Percentiles rank a stretch among this genome's conserved stretches.
phyloP scores from a whole-genome alignment of 2,329 filamentous ascomycete genomes.

The Colletotrichum abscissum region DNA sequence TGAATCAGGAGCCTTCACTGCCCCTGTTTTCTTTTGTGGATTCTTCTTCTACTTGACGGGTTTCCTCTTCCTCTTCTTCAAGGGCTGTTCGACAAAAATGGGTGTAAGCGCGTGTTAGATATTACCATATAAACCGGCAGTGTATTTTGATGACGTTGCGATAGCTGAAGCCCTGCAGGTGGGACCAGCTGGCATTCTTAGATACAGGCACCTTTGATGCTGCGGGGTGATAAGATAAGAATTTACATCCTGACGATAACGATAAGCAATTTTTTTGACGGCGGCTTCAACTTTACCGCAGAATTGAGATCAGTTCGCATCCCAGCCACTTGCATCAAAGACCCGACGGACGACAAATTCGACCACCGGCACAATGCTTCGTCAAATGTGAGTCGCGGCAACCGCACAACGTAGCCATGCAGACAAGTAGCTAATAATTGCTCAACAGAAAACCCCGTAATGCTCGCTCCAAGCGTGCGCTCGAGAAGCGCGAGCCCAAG shows the following conservation, averaged over 20 bases:
- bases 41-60: too few relatives aligned
- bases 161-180: fast-evolving
- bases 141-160: neutral
- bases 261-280: slow-evolving; percentile 36
- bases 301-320: slow-evolving; percentile 12
- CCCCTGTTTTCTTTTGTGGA: too few relatives aligned
- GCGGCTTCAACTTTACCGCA: neutral
- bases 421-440: neutral
- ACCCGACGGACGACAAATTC: slow-evolving; percentile 31
- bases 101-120: too few relatives aligned
- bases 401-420: neutral
- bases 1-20: too few relatives aligned
- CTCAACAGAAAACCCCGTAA: slow-evolving; percentile 66
- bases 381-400: slow-evolving; percentile 55
- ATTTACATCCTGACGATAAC: neutral
- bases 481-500: slow-evolving; percentile 94
- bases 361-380: slow-evolving; percentile 53
- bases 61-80: too few relatives aligned
- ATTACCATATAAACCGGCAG: neutral
- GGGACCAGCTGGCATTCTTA: neutral
- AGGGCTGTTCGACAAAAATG: too few relatives aligned
- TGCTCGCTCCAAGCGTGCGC: slow-evolving; percentile 92
- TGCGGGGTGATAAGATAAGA: slow-evolving; percentile 34
- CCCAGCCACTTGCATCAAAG: slow-evolving; percentile 32
- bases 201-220: too few relatives aligned